Conservation (phyloP, 192 early-diverging fungal species). For the Gonapodya sp. region DNA sequence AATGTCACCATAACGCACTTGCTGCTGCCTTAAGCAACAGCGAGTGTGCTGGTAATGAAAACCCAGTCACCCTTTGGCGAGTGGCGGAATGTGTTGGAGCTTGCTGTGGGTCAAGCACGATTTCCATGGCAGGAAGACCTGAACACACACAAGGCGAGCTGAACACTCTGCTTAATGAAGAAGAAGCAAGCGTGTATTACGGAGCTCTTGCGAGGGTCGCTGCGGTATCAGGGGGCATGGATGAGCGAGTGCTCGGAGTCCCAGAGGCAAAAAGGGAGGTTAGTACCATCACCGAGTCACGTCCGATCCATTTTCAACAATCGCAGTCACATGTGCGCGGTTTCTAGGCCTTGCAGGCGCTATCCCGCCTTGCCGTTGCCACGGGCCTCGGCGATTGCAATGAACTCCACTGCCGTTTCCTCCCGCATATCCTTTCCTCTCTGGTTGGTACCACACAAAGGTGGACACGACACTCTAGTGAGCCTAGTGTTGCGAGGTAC, state of each 20-base stretch:
- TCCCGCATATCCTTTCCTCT: neutral
- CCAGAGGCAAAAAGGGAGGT: neutral
- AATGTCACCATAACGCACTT: neutral
- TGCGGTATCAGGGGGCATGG: neutral
- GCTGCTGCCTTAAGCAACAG: neutral
- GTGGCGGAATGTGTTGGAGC: neutral
- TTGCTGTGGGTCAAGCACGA: neutral
- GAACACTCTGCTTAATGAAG: no score
- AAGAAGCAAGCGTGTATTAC: neutral
- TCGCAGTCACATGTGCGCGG: neutral
- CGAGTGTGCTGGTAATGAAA: neutral
- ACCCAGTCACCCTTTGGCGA: neutral
- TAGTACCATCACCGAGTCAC: no score
- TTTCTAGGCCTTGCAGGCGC: neutral
- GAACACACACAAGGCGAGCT: no score
- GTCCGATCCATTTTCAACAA: neutral
- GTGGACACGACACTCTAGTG: constrained; percentile 38
- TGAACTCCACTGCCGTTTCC: neutral
- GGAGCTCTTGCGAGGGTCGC: neutral
- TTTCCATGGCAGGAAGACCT: no score
- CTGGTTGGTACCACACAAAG: neutral
- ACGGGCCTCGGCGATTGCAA: neutral
- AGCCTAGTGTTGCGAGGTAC: constrained; percentile 25
- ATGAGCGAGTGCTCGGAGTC: neutral
- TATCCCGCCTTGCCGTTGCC: neutral